These are phyloP conservation scores for Isabelozyma gotoi DNA, from an alignment of 805 yeast genomes.

Conservation along the genomic window DNA sequence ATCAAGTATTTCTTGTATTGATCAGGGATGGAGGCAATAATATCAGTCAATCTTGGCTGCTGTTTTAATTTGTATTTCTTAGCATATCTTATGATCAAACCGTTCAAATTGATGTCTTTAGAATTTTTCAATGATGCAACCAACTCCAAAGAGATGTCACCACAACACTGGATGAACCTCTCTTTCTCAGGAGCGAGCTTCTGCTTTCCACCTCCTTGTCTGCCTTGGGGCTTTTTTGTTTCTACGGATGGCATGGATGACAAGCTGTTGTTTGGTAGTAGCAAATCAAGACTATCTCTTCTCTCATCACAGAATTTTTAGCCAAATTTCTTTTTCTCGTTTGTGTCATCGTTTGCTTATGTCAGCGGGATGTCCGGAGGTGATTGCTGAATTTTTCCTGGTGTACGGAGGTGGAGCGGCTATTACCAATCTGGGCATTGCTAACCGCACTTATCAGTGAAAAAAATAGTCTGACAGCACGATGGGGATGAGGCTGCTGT, in stretches of 20 bases:
- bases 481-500: too few relatives aligned
- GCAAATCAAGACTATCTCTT: too few relatives aligned
- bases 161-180: conserved; percentile 87
- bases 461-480: too few relatives aligned
- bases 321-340: neutral
- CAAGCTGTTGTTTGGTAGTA: conserved; percentile 5
- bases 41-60: conserved; percentile 94
- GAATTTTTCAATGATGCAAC: conserved; percentile 73
- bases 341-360: neutral
- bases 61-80: conserved; percentile 88
- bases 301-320: neutral
- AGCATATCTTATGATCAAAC: conserved; percentile 78
- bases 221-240: conserved; percentile 9
- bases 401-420: too few relatives aligned
- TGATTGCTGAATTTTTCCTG: too few relatives aligned
- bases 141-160: conserved; percentile 84
- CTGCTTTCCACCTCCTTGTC: conserved; percentile 41
- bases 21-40: conserved; percentile 92
- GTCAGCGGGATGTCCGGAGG: too few relatives aligned
- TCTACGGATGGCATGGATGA: conserved; percentile 29
- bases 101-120: conserved; percentile 85
- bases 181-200: conserved; percentile 89
- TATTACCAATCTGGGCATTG: too few relatives aligned
- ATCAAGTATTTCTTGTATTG: conserved; percentile 87
- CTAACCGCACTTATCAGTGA: too few relatives aligned